A percentile compares a stretch with the other conserved stretches of the same genome.
Evolutionary conservation across 31 red algal species (phyloP).

Genomic region (Bonnemaisonia californica): DNA sequence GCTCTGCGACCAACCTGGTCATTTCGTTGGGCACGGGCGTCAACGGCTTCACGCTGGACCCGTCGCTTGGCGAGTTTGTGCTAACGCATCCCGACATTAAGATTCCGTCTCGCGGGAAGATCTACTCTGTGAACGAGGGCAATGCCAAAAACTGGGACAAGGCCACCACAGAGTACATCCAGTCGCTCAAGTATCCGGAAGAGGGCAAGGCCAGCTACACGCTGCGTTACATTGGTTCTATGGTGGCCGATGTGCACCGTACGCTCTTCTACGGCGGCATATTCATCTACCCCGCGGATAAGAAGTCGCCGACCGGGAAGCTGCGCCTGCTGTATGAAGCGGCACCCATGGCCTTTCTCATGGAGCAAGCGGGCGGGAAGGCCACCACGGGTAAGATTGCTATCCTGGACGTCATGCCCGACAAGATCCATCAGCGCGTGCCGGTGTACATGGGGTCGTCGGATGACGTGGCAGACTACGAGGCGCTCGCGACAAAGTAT

Average conservation of each 20-base stretch:
- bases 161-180: slow-evolving; percentile 80
- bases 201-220: slow-evolving; percentile 83
- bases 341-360: slow-evolving; percentile 97
- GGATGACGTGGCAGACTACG: slow-evolving; percentile 89
- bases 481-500: slow-evolving; percentile 70
- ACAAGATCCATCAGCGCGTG: slow-evolving; percentile 93
- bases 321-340: slow-evolving; percentile 97
- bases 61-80: slow-evolving; percentile 95
- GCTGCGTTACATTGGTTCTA: slow-evolving; percentile 97
- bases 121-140: slow-evolving; percentile 99
- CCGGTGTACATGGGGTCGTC: slow-evolving; percentile 96
- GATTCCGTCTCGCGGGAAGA: slow-evolving; percentile 89
- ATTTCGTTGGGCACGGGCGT: slow-evolving; percentile 85
- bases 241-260: slow-evolving; percentile 98
- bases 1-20: slow-evolving; percentile 95
- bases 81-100: slow-evolving; percentile 95
- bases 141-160: slow-evolving; percentile 94
- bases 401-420: slow-evolving; percentile 90
- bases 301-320: slow-evolving; percentile 94
- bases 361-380: slow-evolving; percentile 95
- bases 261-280: slow-evolving; percentile 97
- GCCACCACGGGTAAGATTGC: slow-evolving; percentile 86
- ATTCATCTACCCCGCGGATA: slow-evolving; percentile 98
- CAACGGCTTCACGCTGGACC: slow-evolving; percentile 95
- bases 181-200: slow-evolving; percentile 88